A percentile compares a stretch with the other conserved stretches of the same genome.
Conservation (phyloP, 805 yeast genomes). For the Sporopachydermia lactativora region DNA sequence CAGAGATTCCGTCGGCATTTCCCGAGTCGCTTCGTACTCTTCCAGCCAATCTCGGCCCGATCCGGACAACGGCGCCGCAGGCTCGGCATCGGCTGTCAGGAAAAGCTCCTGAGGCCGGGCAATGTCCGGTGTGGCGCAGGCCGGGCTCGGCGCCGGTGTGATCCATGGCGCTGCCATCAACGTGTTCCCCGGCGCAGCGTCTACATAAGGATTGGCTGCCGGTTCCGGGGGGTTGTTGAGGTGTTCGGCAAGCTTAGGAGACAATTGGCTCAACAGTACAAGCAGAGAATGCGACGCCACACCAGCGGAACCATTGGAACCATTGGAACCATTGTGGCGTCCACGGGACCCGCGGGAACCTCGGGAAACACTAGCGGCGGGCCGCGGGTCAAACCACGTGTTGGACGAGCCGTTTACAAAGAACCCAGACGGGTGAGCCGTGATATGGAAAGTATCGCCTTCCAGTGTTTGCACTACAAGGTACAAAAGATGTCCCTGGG, state of each 20-base stretch:
- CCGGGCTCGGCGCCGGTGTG: slow-evolving; percentile 21
- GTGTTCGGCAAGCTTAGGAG: slow-evolving; percentile 45
- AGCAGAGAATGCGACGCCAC: slow-evolving; percentile 35
- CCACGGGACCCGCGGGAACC: too few species aligned
- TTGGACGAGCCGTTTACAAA: slow-evolving; percentile 58
- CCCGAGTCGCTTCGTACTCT: slow-evolving; percentile 73
- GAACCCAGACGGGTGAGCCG: slow-evolving; percentile 71
- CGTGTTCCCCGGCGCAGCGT: slow-evolving; percentile 45
- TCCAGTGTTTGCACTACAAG: slow-evolving; percentile 67
- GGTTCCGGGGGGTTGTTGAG: slow-evolving; percentile 32
- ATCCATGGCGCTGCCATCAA: slow-evolving; percentile 70
- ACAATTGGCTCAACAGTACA: slow-evolving; percentile 46
- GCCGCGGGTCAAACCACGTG: slow-evolving; percentile 54
- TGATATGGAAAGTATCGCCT: slow-evolving; percentile 63
- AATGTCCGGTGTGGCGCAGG: slow-evolving; percentile 34
- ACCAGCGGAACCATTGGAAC: slow-evolving; percentile 9
- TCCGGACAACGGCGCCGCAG: slow-evolving; percentile 27
- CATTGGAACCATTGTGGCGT: slow-evolving; percentile 9
- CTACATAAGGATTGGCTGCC: slow-evolving; percentile 35
- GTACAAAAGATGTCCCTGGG: slow-evolving; percentile 71
- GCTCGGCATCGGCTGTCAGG: slow-evolving; percentile 43
- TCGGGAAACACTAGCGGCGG: slow-evolving; percentile 23
- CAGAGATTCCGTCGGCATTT: slow-evolving; percentile 43
- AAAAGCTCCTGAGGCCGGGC: slow-evolving; percentile 44
- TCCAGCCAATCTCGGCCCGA: slow-evolving; percentile 73